Base-by-base conservation (phyloP, 768 basidiomycete genomes). In the Collybia sp. region DNA sequence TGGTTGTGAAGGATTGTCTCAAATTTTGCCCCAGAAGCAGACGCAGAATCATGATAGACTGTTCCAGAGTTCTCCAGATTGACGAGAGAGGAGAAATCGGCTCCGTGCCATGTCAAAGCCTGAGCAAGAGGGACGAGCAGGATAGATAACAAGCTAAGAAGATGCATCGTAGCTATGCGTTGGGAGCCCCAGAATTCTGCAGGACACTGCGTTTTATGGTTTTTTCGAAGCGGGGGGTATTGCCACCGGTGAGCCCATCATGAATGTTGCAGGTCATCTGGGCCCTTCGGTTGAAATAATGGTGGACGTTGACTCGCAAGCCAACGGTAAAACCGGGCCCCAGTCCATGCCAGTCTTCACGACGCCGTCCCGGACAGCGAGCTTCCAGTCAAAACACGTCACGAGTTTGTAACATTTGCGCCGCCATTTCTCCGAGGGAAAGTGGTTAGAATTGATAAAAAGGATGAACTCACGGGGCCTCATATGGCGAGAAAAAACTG, bases 51-150 rank as follows among this genome's bases (percentile, higher is more conserved):
- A 18, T 70, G 67, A 61, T 72, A 80, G 0, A 52, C 58, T 12
- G 64, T 55, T 8, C 79, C 79, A 1, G 67, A 55, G 15, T 66
- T 63, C 57, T 83, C 80, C 6, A 80, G 68, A 44, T 77, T 71
- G 33, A 67, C 54, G 16, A 83, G 56, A 2, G 77, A 79, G 18
- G 77, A 78, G 51, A 80, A 73, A 56, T 82, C 81, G 11, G 79
- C 79, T 32, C 75, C 79, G 31, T 67, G 70, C 58, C 72, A 80
- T 11, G 65, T 67, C 42, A 80, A 67, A 11, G 71, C 71, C 40
- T 59, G 49, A 35, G 48, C 57, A 16, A 57, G 52, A 32, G 53
- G 20, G 48, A 60, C n/a, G 46, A 60, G 47, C 53, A 52, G 32
- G 42, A 52, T 20, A 56, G 45, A 44, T 42, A 52, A 38, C 30